Conservation (phyloP, 2,329 filamentous ascomycete species). For the Penicillium sp. region DNA sequence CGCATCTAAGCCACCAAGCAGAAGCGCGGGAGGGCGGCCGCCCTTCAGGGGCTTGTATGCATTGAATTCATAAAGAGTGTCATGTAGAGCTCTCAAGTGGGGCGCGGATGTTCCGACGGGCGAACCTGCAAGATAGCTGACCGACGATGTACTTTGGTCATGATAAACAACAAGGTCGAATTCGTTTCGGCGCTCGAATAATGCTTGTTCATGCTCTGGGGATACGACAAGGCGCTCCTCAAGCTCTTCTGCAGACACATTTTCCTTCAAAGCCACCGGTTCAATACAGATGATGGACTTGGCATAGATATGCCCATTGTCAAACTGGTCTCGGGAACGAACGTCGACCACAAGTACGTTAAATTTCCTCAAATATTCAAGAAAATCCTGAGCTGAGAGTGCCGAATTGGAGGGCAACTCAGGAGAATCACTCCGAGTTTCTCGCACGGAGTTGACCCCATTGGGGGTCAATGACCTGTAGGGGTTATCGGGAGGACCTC, state of each 20-base stretch:
- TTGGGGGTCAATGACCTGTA: constrained; percentile 48
- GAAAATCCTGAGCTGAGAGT: constrained; percentile 69
- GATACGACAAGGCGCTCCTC: constrained; percentile 51
- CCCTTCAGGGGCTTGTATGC: constrained; percentile 69
- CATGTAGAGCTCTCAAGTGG: constrained; percentile 70
- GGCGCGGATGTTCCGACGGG: constrained; percentile 47
- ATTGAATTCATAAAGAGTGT: constrained; percentile 81
- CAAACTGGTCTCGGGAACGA: constrained; percentile 74
- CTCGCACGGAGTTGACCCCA: constrained; percentile 37
- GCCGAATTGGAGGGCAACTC: constrained; percentile 56
- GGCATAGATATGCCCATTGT: constrained; percentile 84
- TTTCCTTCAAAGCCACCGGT: constrained; percentile 70
- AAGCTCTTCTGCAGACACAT: constrained; percentile 63
- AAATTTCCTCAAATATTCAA: constrained; percentile 65
- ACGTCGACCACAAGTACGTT: constrained; percentile 82
- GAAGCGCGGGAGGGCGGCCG: constrained; percentile 68
- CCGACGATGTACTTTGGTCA: constrained; percentile 66
- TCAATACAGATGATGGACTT: constrained; percentile 87
- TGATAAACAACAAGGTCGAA: constrained; percentile 92
- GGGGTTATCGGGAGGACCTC: constrained; percentile 41
- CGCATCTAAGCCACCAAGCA: constrained; percentile 79
- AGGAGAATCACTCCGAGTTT: constrained; percentile 44
- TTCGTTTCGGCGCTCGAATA: constrained; percentile 70
- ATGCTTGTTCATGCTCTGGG: constrained; percentile 61
- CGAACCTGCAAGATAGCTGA: constrained; percentile 54